Evolutionary conservation across 225 moss, liverwort and hornwort species (phyloP).

Genomic region (Marchantia polymorpha): DNA sequence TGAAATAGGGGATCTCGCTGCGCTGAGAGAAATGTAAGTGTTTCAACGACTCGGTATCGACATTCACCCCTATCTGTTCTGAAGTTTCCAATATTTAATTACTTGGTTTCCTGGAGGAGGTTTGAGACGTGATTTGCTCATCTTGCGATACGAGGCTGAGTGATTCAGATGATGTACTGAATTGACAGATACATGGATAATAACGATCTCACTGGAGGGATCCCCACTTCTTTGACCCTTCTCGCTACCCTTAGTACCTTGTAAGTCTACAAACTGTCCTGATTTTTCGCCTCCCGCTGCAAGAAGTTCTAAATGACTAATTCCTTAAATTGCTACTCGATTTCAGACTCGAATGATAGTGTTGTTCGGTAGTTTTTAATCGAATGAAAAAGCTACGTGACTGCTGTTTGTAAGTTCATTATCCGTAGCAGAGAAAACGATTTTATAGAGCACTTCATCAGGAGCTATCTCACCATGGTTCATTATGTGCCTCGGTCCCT

Average conservation of each 20-base stretch:
- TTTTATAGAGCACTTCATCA: background rate
- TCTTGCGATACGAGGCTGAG: background rate
- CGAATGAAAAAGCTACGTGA: too few relatives aligned
- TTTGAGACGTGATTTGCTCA: too few relatives aligned
- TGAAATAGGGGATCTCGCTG: background rate
- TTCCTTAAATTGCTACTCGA: too few relatives aligned
- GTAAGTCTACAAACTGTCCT: background rate
- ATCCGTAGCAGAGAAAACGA: background rate
- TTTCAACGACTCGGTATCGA: background rate
- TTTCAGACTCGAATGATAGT: too few relatives aligned
- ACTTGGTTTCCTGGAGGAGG: too few relatives aligned
- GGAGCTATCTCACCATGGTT: background rate
- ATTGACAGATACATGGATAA: slow-evolving; percentile 17
- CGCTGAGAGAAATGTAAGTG: slow-evolving; percentile 3
- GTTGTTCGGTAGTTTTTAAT: too few relatives aligned
- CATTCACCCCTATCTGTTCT: too few relatives aligned
- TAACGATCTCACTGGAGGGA: slow-evolving; percentile 7
- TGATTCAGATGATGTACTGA: background rate
- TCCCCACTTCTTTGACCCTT: background rate
- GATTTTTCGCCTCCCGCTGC: background rate
- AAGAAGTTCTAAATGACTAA: background rate
- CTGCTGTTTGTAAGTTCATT: too few relatives aligned
- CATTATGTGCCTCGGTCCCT: background rate
- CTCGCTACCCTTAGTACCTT: background rate
- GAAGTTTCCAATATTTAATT: too few relatives aligned